These are phyloP conservation scores for Hemileccinum rubropunctum DNA, from an alignment of 768 basidiomycete genomes.

Conservation along the genomic window DNA sequence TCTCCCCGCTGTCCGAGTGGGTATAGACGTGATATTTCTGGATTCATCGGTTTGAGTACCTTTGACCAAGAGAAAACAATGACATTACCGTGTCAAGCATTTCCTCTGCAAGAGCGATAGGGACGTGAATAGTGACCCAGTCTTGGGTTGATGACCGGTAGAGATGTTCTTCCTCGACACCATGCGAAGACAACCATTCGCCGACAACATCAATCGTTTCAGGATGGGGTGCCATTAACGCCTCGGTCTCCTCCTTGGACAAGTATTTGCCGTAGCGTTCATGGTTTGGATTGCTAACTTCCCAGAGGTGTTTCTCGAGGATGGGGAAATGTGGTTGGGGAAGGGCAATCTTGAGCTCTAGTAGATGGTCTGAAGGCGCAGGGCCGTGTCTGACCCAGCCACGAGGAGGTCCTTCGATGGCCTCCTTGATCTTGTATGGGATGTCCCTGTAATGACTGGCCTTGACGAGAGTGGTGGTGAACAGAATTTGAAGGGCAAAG, in stretches of 20 bases:
- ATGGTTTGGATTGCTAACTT: constrained; percentile 56
- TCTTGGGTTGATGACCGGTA: constrained; percentile 62
- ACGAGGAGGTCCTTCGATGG: constrained; percentile 38
- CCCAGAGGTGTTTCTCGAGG: constrained; percentile 51
- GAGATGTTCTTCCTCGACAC: constrained; percentile 46
- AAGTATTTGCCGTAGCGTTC: constrained; percentile 54
- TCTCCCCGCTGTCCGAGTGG: constrained; percentile 49
- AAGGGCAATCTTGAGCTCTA: constrained; percentile 58
- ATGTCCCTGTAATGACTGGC: constrained; percentile 11
- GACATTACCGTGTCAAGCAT: constrained; percentile 66
- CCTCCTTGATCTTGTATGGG: neutral
- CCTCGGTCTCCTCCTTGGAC: constrained; percentile 64
- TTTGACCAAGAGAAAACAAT: neutral
- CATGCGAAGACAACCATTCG: constrained; percentile 59
- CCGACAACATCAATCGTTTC: constrained; percentile 53
- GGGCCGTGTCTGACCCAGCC: constrained; percentile 47
- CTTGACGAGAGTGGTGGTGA: constrained; percentile 9
- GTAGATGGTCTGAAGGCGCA: constrained; percentile 43
- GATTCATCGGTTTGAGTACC: no score
- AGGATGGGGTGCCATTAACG: constrained; percentile 54
- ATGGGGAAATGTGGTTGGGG: constrained; percentile 48
- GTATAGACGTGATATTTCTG: constrained; percentile 66
- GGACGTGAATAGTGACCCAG: constrained; percentile 61
- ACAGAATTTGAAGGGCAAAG: constrained; percentile 10
- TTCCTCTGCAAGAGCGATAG: constrained; percentile 58